These are phyloP conservation scores for Cyclotella atomus DNA, from an alignment of 108 stramenopile species.

Conservation along the genomic window DNA sequence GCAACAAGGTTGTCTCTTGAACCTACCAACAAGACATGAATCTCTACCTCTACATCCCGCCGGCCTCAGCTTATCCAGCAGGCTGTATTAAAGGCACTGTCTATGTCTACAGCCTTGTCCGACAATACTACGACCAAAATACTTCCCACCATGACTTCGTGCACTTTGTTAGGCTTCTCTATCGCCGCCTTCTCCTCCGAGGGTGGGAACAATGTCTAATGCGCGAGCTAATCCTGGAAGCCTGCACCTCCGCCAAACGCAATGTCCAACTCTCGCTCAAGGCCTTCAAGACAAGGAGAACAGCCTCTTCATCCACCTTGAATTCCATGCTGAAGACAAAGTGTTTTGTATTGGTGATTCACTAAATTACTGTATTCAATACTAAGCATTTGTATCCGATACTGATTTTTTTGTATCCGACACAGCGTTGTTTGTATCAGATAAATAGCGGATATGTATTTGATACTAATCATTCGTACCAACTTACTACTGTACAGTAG, in stretches of 20 bases:
- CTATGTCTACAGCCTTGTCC: slow-evolving; percentile 8
- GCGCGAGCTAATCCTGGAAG: slow-evolving; percentile 1
- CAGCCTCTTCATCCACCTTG: too few species aligned
- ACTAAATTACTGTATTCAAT: too few species aligned
- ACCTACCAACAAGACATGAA: slow-evolving; percentile 27
- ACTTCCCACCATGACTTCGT: slow-evolving; percentile 18
- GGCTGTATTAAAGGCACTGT: slow-evolving; percentile 23
- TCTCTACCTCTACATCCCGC: slow-evolving; percentile 24
- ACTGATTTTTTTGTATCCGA: too few species aligned
- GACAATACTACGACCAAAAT: slow-evolving; percentile 26
- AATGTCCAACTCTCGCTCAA: not conserved
- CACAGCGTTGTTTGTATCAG: too few species aligned
- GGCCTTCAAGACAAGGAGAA: too few species aligned
- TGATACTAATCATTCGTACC: too few species aligned
- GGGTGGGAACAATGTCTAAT: not conserved
- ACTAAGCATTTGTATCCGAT: too few species aligned
- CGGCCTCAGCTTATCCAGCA: slow-evolving; percentile 21
- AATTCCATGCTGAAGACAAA: too few species aligned
- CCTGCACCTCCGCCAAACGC: not conserved
- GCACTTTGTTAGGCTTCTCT: not conserved
- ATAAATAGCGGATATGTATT: too few species aligned
- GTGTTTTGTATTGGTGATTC: too few species aligned
- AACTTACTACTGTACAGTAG: too few species aligned
- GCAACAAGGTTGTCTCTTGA: not conserved
- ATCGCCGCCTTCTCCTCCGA: slow-evolving; percentile 13